Conservation (phyloP, 2,329 filamentous ascomycete genomes). For the Hypomyces rosellus region DNA sequence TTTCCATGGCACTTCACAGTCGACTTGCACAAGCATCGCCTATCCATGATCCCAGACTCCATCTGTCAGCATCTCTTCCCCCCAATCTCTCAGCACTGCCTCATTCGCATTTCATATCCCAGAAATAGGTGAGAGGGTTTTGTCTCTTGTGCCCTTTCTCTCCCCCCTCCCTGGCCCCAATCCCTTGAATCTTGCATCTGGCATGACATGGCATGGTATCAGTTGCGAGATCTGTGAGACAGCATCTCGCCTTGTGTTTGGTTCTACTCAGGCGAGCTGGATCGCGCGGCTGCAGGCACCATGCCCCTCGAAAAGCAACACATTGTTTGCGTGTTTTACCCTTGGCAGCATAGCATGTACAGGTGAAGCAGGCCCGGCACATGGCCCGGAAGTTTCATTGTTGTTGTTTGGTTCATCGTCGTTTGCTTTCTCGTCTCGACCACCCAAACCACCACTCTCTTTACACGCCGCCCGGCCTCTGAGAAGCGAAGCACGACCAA, state of each 20-base stretch:
- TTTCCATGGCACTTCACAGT: not conserved
- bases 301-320: not conserved
- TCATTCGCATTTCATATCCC: too few species aligned
- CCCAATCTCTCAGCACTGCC: slow-evolving; percentile 1
- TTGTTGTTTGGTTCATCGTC: not conserved
- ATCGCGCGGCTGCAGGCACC: not conserved
- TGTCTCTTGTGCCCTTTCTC: not conserved
- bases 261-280: slow-evolving; percentile 6
- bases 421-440: not conserved
- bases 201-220: slow-evolving; percentile 3
- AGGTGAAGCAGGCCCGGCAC: not conserved
- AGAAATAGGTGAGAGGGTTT: not conserved
- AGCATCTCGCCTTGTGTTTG: slow-evolving; percentile 8
- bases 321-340: not conserved
- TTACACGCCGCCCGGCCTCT: not conserved
- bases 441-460: not conserved
- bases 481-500: not conserved
- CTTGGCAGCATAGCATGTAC: too few species aligned
- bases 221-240: slow-evolving; percentile 11
- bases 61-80: slow-evolving; percentile 2
- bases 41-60: not conserved
- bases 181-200: slow-evolving; percentile 1
- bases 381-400: not conserved
- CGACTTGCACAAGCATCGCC: too few species aligned
- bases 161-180: not conserved